These are phyloP conservation scores for Chrysoporthe puriensis DNA, from an alignment of 2,329 filamentous ascomycete genomes.

Conservation along the genomic window DNA sequence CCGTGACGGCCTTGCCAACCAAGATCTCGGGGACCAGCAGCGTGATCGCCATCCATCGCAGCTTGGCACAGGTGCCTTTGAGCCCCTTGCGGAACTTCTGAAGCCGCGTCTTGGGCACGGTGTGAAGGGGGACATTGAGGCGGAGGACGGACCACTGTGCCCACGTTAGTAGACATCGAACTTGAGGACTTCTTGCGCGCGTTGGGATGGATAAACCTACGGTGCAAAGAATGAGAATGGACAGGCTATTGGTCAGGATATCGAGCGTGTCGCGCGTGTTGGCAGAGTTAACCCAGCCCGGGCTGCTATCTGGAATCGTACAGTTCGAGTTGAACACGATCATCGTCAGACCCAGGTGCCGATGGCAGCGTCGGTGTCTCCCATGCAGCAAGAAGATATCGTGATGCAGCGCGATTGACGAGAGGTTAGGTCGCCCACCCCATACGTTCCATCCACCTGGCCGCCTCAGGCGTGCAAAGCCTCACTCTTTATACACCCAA, in stretches of 20 bases:
- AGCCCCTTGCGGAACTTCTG: not conserved
- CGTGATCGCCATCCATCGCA: not conserved
- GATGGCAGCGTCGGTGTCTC: too few species aligned
- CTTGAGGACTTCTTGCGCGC: not conserved
- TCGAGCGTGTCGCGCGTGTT: not conserved
- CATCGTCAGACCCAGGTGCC: not conserved
- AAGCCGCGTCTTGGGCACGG: not conserved
- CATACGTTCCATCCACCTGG: too few species aligned
- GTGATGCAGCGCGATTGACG: too few species aligned
- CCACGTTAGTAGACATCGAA: not conserved
- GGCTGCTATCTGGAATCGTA: not conserved
- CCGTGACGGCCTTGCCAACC: not conserved
- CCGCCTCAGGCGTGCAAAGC: too few species aligned
- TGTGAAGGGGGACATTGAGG: not conserved
- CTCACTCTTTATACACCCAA: too few species aligned
- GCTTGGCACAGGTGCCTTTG: not conserved
- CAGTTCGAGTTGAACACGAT: not conserved
- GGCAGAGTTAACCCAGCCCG: not conserved
- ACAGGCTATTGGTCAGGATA: not conserved
- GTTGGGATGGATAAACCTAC: not conserved
- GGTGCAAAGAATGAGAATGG: not conserved
- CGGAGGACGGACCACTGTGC: not conserved
- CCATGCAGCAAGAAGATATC: too few species aligned
- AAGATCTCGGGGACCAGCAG: not conserved
- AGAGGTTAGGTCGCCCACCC: too few species aligned